Evolutionary conservation across 164 flowering plant species (phyloP).

Genomic region (Houttuynia cordata): DNA sequence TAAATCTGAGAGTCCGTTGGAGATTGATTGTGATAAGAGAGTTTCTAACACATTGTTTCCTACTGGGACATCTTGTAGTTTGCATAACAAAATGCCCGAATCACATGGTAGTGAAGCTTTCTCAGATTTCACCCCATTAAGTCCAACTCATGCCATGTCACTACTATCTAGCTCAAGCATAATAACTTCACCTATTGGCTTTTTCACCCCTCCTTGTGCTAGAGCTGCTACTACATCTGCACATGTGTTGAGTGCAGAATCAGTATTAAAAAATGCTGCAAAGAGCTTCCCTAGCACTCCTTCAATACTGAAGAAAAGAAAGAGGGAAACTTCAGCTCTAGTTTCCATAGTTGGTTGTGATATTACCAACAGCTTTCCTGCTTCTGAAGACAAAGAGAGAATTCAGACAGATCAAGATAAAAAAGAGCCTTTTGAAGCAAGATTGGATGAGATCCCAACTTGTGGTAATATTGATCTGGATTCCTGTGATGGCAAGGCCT

Average conservation of each 20-base stretch:
- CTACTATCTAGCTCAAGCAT: slow-evolving; percentile 12
- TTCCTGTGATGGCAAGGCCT: slow-evolving; percentile 19
- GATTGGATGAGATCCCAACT: slow-evolving; percentile 19
- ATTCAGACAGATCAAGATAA: slow-evolving; percentile 13
- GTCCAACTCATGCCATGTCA: not conserved
- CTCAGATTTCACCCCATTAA: not conserved
- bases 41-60: slow-evolving; percentile 14
- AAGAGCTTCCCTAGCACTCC: slow-evolving; percentile 75
- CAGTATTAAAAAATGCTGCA: slow-evolving; percentile 71
- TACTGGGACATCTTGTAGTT: not conserved
- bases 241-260: slow-evolving; percentile 38
- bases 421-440: slow-evolving; percentile 13
- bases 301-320: slow-evolving; percentile 77
- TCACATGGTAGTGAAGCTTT: not conserved
- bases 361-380: slow-evolving; percentile 8
- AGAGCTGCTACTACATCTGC: slow-evolving; percentile 21
- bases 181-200: slow-evolving; percentile 30
- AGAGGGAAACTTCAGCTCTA: slow-evolving; percentile 16
- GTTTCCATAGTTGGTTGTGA: slow-evolving; percentile 7
- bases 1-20: slow-evolving; percentile 18
- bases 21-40: slow-evolving; percentile 17
- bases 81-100: not conserved
- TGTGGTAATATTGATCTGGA: slow-evolving; percentile 7
- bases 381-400: slow-evolving; percentile 17
- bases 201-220: slow-evolving; percentile 44